phyloP scores from a whole-genome alignment of 1,284 basidiomycete genomes.

The Ceratobasidium sp. region DNA sequence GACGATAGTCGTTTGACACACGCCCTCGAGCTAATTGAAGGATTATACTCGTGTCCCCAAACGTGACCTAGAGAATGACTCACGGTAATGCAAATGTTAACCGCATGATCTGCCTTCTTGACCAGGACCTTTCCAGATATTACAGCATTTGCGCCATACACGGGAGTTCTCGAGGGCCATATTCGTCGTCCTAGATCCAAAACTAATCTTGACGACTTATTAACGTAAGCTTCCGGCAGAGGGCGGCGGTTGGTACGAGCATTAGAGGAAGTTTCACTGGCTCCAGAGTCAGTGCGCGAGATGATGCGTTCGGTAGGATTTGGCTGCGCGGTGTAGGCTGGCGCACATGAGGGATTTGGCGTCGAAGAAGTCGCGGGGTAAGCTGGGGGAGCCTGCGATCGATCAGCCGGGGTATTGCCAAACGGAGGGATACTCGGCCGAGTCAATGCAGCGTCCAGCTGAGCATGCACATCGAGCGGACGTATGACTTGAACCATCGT shows the following conservation, averaged over 20 bases:
- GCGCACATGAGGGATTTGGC: constrained; percentile 14
- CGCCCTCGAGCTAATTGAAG: constrained; percentile 26
- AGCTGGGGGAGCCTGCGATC: constrained; percentile 31
- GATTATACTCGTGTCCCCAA: background rate
- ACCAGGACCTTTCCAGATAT: constrained; percentile 38
- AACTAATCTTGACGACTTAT: constrained; percentile 30
- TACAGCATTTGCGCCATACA: constrained; percentile 24
- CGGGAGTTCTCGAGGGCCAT: constrained; percentile 28
- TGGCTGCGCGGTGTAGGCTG: constrained; percentile 34
- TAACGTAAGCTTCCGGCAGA: constrained; percentile 18
- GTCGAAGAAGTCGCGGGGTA: constrained; percentile 24
- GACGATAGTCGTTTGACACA: constrained; percentile 26
- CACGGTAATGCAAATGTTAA: constrained; percentile 34
- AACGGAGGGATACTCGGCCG: background rate
- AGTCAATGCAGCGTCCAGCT: constrained; percentile 11
- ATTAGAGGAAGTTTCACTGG: background rate
- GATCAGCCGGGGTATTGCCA: background rate
- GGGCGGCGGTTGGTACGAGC: constrained; percentile 3
- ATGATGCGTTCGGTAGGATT: constrained; percentile 37
- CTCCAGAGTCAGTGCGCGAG: constrained; percentile 33
- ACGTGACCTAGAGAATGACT: background rate
- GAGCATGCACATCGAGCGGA: constrained; percentile 27
- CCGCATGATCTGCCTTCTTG: constrained; percentile 27
- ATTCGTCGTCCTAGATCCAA: constrained; percentile 38
- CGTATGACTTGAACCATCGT: constrained; percentile 37